A percentile compares a stretch with the other conserved stretches of the same genome.
Evolutionary conservation across 805 yeast species (phyloP).

Genomic region (Sugiyamaella floridensis): DNA sequence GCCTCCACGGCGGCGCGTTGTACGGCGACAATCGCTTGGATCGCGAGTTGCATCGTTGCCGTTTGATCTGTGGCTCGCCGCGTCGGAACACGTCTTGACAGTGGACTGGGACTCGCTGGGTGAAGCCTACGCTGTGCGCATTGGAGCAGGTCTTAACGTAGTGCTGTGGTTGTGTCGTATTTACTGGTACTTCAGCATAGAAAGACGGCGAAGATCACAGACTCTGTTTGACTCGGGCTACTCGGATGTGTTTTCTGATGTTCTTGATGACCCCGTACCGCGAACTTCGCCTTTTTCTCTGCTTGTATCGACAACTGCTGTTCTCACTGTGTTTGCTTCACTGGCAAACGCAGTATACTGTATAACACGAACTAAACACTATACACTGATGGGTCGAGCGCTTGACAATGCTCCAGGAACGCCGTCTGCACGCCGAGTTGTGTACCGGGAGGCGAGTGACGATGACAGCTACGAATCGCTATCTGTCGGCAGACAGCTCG

Average conservation of each 20-base stretch:
- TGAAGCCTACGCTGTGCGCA: constrained; percentile 16
- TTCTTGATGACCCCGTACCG: neutral
- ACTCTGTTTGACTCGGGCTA: neutral
- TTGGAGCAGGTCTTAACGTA: constrained; percentile 17
- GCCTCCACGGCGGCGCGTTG: constrained; percentile 4
- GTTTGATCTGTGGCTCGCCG: constrained; percentile 21
- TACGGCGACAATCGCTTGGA: constrained; percentile 9
- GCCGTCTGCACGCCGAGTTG: constrained; percentile 19
- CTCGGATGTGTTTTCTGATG: constrained; percentile 10
- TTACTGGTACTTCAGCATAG: constrained; percentile 6
- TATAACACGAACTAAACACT: constrained; percentile 10
- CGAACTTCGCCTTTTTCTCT: neutral
- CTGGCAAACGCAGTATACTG: constrained; percentile 14
- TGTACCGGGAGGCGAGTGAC: constrained; percentile 1
- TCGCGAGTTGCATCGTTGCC: constrained; percentile 16
- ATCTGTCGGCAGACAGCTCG: neutral
- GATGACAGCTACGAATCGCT: neutral
- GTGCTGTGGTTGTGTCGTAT: constrained; percentile 17
- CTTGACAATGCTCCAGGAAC: constrained; percentile 20
- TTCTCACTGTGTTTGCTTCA: constrained; percentile 9
- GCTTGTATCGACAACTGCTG: neutral
- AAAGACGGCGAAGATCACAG: neutral
- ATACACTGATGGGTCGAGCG: constrained; percentile 20
- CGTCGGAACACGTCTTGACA: constrained; percentile 23
- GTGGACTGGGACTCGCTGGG: constrained; percentile 28